phyloP scores from a whole-genome alignment of 2,329 filamentous ascomycete genomes.

The Hymenoscyphus infarciens region DNA sequence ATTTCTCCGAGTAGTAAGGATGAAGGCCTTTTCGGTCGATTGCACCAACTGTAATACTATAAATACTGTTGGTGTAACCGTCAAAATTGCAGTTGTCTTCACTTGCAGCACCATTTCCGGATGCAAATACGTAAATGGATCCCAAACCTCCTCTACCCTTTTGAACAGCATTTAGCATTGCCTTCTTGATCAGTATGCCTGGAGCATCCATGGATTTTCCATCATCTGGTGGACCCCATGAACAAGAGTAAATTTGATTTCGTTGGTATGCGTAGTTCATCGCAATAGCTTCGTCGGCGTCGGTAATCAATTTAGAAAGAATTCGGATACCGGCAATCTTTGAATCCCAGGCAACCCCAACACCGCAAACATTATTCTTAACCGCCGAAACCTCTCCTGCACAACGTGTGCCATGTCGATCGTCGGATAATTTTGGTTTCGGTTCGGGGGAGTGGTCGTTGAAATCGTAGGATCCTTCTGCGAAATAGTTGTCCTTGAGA shows the following conservation, averaged over 20 bases:
- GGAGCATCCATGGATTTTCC: conserved; percentile 92
- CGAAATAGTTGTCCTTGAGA: conserved; percentile 89
- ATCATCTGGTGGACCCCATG: conserved; percentile 95
- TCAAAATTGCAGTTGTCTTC: conserved; percentile 99
- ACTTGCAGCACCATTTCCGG: conserved; percentile 81
- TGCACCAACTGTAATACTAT: conserved; percentile 94
- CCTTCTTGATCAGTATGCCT: conserved; percentile 79
- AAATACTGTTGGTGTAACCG: conserved; percentile 98
- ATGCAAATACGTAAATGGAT: conserved; percentile 94
- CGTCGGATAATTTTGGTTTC: conserved; percentile 76
- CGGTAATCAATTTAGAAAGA: conserved; percentile 82
- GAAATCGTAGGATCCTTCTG: conserved; percentile 90
- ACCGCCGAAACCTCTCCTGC: conserved; percentile 90
- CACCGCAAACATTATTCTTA: conserved; percentile 88
- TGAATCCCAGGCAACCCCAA: conserved; percentile 93
- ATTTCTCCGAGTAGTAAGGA: conserved; percentile 94
- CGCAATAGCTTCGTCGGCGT: conserved; percentile 86
- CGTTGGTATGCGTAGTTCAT: conserved; percentile 90
- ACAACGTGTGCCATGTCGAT: conserved; percentile 88
- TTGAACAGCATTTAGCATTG: conserved; percentile 90
- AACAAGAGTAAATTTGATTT: conserved; percentile 98
- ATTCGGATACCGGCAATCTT: conserved; percentile 91
- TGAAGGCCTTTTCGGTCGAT: conserved; percentile 85
- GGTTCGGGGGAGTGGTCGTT: conserved; percentile 81
- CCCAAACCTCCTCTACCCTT: conserved; percentile 79